Base-by-base conservation (phyloP, 225 moss, liverwort and hornwort species). In the Climacium dendroides region DNA sequence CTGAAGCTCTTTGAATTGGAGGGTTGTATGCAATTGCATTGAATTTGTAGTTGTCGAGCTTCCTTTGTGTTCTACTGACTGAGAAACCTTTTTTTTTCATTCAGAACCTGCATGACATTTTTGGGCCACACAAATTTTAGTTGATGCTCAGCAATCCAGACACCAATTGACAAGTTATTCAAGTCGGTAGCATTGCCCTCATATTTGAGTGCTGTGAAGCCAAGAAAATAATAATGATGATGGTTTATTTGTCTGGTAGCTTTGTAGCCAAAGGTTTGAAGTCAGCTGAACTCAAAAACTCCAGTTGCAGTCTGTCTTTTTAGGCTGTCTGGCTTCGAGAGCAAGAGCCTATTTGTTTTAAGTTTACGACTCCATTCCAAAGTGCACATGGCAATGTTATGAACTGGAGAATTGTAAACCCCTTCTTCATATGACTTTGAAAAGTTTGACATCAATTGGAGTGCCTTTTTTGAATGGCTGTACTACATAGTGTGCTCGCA, bases 91-190 rank as follows among this genome's bases (percentile, higher is more conserved):
- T 6, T 26, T 37, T 37, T 10, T 28, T 39, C 57, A 39, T 57
- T 79, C 92, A 91, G 93, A 94, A 96, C 86, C 92, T 92, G 35
- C 89, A 92, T 20, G 90, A 35, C 9, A 23, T 13, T 76, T 53
- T 76, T 34, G 3, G 35, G 35, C 34, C 35, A 35, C 23, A 15
- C 6, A 26, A 23, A 15, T 52, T 53, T 23, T 53, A 93, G 59
- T 94, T 94, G 82, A 93, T 93, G 14, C 90, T 91, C 57, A 92
- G 93, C 91, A 93, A 92, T 34, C 93, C 91, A 13, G 94, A 94
- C 73, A 96, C 13, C 48, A 48, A 48, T 94, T 66, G 94, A 96
- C 59, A 93, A 93, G 54, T 87, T 94, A 13, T 95, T 95, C 67
- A 94, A 94, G 88, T 95, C 89, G 22, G 94, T 92, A 35, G 93